These are phyloP conservation scores for Aspergillus oerlinghausenensis DNA, from an alignment of 2,329 filamentous ascomycete genomes.

Conservation along the genomic window DNA sequence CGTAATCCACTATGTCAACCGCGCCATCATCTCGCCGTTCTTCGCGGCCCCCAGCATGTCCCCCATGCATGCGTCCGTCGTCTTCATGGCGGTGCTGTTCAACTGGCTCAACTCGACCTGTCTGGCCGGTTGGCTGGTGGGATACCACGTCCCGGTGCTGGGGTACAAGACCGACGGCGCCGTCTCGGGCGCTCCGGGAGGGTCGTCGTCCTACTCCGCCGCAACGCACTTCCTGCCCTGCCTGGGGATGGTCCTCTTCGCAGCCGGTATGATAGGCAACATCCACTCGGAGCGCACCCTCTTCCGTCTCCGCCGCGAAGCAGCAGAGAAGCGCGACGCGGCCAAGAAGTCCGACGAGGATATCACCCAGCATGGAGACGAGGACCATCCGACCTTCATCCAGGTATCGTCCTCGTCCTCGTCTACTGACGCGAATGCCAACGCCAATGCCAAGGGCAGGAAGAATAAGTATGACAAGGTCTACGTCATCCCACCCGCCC, in stretches of 20 bases:
- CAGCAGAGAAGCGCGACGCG: constrained; percentile 43
- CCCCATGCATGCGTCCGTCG: constrained; percentile 71
- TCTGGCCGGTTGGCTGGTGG: constrained; percentile 75
- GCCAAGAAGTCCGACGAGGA: constrained; percentile 46
- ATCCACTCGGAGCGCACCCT: constrained; percentile 88
- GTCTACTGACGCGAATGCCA: neutral
- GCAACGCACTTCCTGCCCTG: constrained; percentile 39
- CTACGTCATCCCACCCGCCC: constrained; percentile 77
- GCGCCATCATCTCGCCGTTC: constrained; percentile 75
- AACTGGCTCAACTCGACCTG: constrained; percentile 76
- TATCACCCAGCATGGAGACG: constrained; percentile 17
- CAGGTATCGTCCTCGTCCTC: neutral
- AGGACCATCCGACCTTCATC: neutral
- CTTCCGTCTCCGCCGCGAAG: constrained; percentile 74
- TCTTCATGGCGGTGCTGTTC: constrained; percentile 62
- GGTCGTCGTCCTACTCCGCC: constrained; percentile 10
- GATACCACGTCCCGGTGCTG: constrained; percentile 58
- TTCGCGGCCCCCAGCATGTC: constrained; percentile 85
- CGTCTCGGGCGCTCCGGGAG: neutral
- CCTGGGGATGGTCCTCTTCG: constrained; percentile 70
- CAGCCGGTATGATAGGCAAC: constrained; percentile 70
- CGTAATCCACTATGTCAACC: constrained; percentile 85
- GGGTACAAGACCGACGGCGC: constrained; percentile 14
- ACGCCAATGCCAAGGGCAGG: constrained; percentile 20
- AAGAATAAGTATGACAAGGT: constrained; percentile 65